These are phyloP conservation scores for Coleophoma cylindrospora DNA, from an alignment of 2,329 filamentous ascomycete species.

Conservation along the genomic window DNA sequence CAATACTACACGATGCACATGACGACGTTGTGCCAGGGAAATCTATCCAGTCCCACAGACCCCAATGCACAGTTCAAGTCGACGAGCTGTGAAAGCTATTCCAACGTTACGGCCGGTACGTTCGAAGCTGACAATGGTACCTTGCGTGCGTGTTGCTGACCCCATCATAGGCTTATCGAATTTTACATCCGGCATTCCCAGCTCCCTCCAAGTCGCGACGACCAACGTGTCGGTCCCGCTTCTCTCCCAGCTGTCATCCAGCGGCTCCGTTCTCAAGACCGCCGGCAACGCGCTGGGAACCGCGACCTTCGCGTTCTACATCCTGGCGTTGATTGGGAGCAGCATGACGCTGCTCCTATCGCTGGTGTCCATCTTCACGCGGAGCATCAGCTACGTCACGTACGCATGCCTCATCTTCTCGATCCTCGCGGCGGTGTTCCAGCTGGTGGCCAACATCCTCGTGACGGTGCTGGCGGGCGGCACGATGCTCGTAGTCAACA, in stretches of 20 bases:
- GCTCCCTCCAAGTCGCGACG: neutral
- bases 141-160: neutral
- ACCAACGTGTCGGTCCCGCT: neutral
- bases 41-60: neutral
- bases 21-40: neutral
- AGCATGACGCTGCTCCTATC: neutral
- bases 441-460: neutral
- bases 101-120: neutral
- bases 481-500: neutral
- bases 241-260: neutral
- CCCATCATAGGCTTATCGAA: neutral
- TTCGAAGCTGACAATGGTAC: neutral
- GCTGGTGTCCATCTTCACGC: neutral
- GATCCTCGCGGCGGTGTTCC: neutral
- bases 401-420: neutral
- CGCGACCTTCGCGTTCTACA: neutral
- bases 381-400: neutral
- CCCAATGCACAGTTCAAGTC: neutral
- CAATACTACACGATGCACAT: neutral
- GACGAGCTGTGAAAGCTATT: neutral
- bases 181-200: neutral
- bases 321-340: neutral
- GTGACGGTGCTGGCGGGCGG: neutral
- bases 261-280: neutral
- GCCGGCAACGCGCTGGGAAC: neutral